These are phyloP conservation scores for Citrullus mucosospermus DNA, from an alignment of 306 rosid species.

Conservation along the genomic window DNA sequence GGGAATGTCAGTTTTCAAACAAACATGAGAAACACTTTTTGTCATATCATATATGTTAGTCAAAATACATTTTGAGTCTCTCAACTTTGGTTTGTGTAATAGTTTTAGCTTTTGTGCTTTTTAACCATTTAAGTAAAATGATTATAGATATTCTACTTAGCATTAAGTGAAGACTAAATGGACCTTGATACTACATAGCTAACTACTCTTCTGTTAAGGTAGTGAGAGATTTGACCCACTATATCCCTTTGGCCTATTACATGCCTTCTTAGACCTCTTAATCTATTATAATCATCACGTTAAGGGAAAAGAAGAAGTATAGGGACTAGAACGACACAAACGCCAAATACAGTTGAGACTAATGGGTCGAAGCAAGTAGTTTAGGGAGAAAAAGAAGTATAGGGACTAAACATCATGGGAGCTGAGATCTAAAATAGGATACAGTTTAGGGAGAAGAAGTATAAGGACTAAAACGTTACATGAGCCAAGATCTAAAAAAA, in stretches of 20 bases:
- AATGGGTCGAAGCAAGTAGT: too few species aligned
- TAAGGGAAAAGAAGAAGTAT: not conserved
- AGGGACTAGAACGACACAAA: not conserved
- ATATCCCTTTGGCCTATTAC: not conserved
- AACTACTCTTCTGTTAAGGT: not conserved
- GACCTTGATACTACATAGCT: not conserved
- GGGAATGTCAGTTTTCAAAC: not conserved
- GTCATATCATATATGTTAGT: not conserved
- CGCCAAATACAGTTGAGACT: not conserved
- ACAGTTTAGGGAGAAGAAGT: not conserved
- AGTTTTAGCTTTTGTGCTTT: not conserved
- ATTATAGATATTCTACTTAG: not conserved
- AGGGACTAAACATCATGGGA: not conserved
- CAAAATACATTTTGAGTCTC: not conserved
- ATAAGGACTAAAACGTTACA: too few species aligned
- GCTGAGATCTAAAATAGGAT: not conserved
- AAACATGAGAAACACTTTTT: not conserved
- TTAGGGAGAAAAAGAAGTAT: not conserved
- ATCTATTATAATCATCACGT: not conserved
- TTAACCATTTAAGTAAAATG: not conserved
- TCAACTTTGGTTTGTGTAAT: constrained; percentile 1
- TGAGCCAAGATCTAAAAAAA: not conserved
- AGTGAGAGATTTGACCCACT: not conserved
- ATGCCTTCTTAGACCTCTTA: not conserved
- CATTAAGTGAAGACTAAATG: not conserved